Evolutionary conservation across 2,329 filamentous ascomycete genomes (phyloP).

Genomic region (Clarireedia homoeocarpa): DNA sequence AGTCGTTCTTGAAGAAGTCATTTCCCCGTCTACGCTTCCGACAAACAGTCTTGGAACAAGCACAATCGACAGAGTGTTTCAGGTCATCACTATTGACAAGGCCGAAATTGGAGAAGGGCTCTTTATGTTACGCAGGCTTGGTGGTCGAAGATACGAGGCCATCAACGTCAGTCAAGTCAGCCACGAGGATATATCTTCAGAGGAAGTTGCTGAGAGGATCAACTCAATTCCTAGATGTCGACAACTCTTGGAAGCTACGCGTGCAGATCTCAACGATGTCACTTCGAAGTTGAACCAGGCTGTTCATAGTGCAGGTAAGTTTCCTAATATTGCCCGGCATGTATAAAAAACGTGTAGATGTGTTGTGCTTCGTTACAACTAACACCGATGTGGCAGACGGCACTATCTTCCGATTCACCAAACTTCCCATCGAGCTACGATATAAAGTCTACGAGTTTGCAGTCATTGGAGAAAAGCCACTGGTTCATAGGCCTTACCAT

Average conservation of each 20-base stretch:
- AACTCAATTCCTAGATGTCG: constrained; percentile 1
- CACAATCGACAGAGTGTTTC: constrained; percentile 9
- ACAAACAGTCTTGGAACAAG: not conserved
- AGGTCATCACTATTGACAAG: constrained; percentile 10
- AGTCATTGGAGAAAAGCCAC: constrained; percentile 3
- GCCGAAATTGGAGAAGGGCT: constrained; percentile 15
- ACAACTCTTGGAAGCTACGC: constrained; percentile 2
- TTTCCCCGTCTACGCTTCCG: too few species aligned
- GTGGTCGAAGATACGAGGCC: constrained; percentile 14
- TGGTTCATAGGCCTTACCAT: not conserved
- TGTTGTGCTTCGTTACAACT: too few species aligned
- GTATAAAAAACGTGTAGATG: too few species aligned
- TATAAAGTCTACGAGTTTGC: constrained; percentile 15
- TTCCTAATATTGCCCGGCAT: not conserved
- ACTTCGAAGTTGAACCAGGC: constrained; percentile 11
- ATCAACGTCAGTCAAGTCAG: constrained; percentile 12
- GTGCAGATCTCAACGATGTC: constrained; percentile 11
- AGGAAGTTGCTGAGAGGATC: constrained; percentile 13
- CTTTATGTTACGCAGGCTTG: constrained; percentile 14
- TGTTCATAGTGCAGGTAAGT: constrained; percentile 15
- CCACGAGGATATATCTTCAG: constrained; percentile 9
- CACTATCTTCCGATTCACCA: constrained; percentile 15
- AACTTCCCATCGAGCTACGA: constrained; percentile 16
- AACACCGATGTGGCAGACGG: not conserved
- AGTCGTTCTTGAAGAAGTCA: not conserved